Base-by-base conservation (phyloP, 2,329 filamentous ascomycete genomes). In the Stachybotrys elegans region DNA sequence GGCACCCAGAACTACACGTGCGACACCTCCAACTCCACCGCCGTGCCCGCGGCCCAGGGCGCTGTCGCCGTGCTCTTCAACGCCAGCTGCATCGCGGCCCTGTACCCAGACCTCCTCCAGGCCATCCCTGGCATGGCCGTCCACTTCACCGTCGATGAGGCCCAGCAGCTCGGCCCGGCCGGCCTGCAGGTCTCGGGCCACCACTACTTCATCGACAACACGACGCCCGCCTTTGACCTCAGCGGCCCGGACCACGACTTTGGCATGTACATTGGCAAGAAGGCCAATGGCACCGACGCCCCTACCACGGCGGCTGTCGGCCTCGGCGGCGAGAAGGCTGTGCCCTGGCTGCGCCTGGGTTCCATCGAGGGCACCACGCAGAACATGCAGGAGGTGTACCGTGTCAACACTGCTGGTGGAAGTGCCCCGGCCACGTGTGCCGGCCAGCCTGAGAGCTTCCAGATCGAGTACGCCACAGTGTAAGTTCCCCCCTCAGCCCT, bases 1-100 rank as follows among this genome's bases (percentile, higher is more conserved):
- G 92, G 92, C 48, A 93, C 87, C 7, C 84, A 96, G 70, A 96
- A 96, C 76, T 97, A 96, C 73, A 94, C 88, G 42, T 96, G 92
- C 73, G 72, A 78, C 46, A 69, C 75, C 43, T 67, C 67, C 49
- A 78, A 85, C 54, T 60, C 78, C 2, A 77, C 76, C 4, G 76
- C 80, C 1, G 68, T 68, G 0, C 91, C 92, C 13, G 72, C 71
- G 9, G 73, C 83, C 16, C 65, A 73, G 40, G 92, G 92, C 50
- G 92, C 92, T 43, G 60, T 88, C 0, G 92, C 92, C 43, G 83
- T 80, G 2, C 86, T 97, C 56, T 96, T 87, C 81, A 90, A 96
- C 67, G 86, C 83, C 47, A 87, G 83, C 54, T 96, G 92, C 68
- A 66, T 92, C 25, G 86, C 85, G 6, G 75, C 85, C 34, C 71